phyloP scores from a whole-genome alignment of 1,284 basidiomycete species.

The Leccinum subrobustum region DNA sequence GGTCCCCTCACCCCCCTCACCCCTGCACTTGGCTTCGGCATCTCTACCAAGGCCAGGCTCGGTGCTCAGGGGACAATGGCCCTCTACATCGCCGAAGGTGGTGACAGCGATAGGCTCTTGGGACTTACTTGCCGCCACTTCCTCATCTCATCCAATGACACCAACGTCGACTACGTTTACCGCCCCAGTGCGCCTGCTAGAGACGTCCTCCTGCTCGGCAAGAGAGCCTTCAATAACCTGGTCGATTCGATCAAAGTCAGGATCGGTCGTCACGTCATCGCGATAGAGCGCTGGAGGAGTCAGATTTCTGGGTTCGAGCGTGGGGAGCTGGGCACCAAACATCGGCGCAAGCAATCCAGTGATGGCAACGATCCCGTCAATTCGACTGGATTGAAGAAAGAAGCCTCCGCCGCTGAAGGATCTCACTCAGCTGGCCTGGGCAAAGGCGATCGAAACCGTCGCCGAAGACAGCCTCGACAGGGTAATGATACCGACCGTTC shows the following conservation, averaged over 20 bases:
- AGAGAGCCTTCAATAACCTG: background rate
- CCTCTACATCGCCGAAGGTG: background rate
- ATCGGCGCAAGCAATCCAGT: no score
- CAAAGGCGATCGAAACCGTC: no score
- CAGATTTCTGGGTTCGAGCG: background rate
- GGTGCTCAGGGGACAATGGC: background rate
- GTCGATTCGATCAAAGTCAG: background rate
- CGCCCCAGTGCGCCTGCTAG: background rate
- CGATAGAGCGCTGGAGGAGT: background rate
- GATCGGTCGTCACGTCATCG: background rate
- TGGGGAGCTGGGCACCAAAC: background rate
- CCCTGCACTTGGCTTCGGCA: background rate
- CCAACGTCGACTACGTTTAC: background rate
- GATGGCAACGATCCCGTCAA: no score
- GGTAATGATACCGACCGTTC: no score
- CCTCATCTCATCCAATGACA: background rate
- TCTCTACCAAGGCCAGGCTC: background rate
- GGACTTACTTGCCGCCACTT: background rate
- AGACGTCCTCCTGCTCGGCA: background rate
- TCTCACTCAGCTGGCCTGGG: no score
- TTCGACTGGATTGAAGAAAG: no score
- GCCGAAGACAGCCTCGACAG: no score
- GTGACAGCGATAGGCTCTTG: background rate
- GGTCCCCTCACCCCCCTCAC: background rate
- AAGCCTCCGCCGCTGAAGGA: no score